A percentile compares a stretch with the other conserved stretches of the same genome.
phyloP scores from a whole-genome alignment of 2,329 filamentous ascomycete species.

The Neopestalotiopsis clavispora region DNA sequence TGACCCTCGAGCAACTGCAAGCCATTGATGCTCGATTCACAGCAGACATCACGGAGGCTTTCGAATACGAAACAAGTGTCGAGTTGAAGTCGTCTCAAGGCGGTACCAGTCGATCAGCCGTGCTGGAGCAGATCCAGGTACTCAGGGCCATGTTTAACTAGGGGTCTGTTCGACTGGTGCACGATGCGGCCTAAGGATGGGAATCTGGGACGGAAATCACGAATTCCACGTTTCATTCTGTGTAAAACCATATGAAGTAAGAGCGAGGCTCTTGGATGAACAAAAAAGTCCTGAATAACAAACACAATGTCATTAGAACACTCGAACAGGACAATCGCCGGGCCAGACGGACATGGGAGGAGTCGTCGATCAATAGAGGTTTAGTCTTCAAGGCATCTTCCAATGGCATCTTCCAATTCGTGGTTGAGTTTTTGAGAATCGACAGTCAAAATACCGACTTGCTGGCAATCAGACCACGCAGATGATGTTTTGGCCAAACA shows the following conservation, averaged over 20 bases:
- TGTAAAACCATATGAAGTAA: constrained; percentile 26
- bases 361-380: neutral
- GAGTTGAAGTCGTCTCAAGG: constrained; percentile 62
- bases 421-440: neutral
- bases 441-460: neutral
- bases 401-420: too few relatives aligned
- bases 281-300: constrained; percentile 9
- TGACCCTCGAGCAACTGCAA: constrained; percentile 68
- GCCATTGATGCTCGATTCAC: constrained; percentile 70
- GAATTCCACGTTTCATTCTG: constrained; percentile 19
- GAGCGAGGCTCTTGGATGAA: constrained; percentile 17
- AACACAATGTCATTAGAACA: constrained; percentile 10
- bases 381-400: neutral
- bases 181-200: constrained; percentile 26
- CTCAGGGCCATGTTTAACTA: constrained; percentile 40
- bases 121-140: constrained; percentile 60
- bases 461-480: neutral
- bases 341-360: constrained; percentile 2
- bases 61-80: constrained; percentile 75
- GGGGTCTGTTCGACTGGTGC: constrained; percentile 26
- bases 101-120: constrained; percentile 69
- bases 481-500: neutral
- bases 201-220: constrained; percentile 31
- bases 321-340: constrained; percentile 13
- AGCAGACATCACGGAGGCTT: constrained; percentile 66